Evolutionary conservation across 2,329 filamentous ascomycete genomes (phyloP).

Genomic region (Penicillium sp.): DNA sequence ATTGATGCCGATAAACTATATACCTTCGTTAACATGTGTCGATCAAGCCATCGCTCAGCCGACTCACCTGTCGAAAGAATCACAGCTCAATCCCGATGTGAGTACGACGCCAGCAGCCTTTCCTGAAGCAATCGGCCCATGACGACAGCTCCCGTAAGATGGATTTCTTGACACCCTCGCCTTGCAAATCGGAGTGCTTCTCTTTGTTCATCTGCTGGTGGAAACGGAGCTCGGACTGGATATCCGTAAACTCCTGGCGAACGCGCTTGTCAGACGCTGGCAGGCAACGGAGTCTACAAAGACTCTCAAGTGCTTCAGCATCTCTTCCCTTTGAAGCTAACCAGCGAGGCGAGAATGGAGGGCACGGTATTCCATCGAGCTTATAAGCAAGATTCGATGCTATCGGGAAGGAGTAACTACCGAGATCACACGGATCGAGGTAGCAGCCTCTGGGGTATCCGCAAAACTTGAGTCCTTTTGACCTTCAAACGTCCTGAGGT

Average conservation of each 20-base stretch:
- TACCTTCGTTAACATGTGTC: constrained; percentile 9
- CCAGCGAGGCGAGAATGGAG: constrained; percentile 57
- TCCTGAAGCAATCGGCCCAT: constrained; percentile 51
- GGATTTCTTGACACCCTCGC: constrained; percentile 31
- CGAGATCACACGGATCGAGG: too few relatives aligned
- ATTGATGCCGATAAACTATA: constrained; percentile 50
- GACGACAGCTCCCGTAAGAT: constrained; percentile 49
- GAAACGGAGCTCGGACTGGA: constrained; percentile 53
- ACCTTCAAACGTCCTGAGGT: too few relatives aligned
- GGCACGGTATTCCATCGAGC: too few relatives aligned
- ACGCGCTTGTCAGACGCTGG: constrained; percentile 50
- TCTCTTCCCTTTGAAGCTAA: constrained; percentile 48
- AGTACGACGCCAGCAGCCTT: constrained; percentile 50
- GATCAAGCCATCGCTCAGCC: background rate
- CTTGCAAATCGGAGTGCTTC: constrained; percentile 40
- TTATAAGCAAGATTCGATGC: too few relatives aligned
- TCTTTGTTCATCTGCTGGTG: constrained; percentile 45
- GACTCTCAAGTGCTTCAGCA: constrained; percentile 48
- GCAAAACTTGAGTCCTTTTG: too few relatives aligned
- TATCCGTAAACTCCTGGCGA: constrained; percentile 49
- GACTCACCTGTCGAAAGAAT: constrained; percentile 54
- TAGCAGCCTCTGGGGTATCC: too few relatives aligned
- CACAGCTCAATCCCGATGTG: constrained; percentile 52
- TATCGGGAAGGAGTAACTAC: too few relatives aligned
- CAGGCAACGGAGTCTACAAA: constrained; percentile 50